Conservation (phyloP, 2,329 filamentous ascomycete species). For the Bipolaris gigantea region DNA sequence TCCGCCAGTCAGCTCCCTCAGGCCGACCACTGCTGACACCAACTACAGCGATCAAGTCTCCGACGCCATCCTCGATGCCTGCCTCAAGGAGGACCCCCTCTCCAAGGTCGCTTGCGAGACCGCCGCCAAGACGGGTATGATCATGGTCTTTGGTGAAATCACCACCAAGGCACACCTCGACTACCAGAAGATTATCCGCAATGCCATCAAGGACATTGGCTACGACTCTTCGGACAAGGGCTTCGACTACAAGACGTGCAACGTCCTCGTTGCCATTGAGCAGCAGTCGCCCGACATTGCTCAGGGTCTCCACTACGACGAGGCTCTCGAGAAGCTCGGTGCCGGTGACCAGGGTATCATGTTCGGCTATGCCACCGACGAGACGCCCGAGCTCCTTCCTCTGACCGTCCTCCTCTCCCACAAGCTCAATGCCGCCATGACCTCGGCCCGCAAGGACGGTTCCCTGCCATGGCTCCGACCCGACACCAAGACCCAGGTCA, state of each 20-base stretch:
- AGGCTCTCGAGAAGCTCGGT: slow-evolving; percentile 95
- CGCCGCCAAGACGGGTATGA: slow-evolving; percentile 98
- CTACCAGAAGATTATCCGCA: slow-evolving; percentile 97
- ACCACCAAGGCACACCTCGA: slow-evolving; percentile 93
- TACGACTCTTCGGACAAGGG: slow-evolving; percentile 97
- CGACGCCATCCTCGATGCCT: slow-evolving; percentile 98
- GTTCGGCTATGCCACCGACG: slow-evolving; percentile 99
- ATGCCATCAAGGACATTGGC: slow-evolving; percentile 96
- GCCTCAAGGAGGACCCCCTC: slow-evolving; percentile 88
- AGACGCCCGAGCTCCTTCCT: slow-evolving; percentile 96
- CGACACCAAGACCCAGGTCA: slow-evolving; percentile 99
- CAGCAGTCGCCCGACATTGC: slow-evolving; percentile 99
- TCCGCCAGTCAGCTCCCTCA: background rate
- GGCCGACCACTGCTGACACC: slow-evolving; percentile 21
- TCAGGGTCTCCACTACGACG: slow-evolving; percentile 97
- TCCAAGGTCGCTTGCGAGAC: slow-evolving; percentile 99
- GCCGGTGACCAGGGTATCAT: slow-evolving; percentile 99
- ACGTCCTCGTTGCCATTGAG: slow-evolving; percentile 98
- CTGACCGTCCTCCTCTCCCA: slow-evolving; percentile 92
- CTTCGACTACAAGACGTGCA: slow-evolving; percentile 99
- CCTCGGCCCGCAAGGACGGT: slow-evolving; percentile 82
- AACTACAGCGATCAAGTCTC: slow-evolving; percentile 82
- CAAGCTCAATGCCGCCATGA: slow-evolving; percentile 97
- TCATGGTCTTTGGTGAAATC: slow-evolving; percentile 86
- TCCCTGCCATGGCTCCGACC: slow-evolving; percentile 91